Evolutionary conservation across 192 early-diverging fungal species (phyloP), one percentile per base, ranked within the genome.

Genomic region (Umbelopsis vinacea): DNA sequence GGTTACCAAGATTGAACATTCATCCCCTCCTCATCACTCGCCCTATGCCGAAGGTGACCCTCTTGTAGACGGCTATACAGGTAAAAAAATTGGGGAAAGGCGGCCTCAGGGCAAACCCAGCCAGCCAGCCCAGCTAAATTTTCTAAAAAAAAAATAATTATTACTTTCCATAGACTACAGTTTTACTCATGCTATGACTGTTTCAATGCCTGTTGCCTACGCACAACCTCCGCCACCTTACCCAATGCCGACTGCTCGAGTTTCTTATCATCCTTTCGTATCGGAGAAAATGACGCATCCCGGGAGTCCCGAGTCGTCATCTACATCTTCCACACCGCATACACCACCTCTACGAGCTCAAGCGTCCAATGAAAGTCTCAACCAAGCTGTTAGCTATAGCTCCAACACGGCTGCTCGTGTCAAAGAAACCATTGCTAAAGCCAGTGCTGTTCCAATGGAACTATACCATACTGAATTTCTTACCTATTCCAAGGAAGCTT

Each of bases 381-480:
- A 71, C 19, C 63, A 63, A 26, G 55, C 66, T 46, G 57, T 72
- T 52, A 33, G 70, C 48, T 67, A 71, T 19, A 69, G 63, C 17
- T 55, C 71, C 47, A 46, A 52, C 17, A 55, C 75, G 3, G 47
- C 60, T 26, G 67, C 71, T 33, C 68, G 60, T 24, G 67, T 80
- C 47, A 73, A 71, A 10, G 74, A 80, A 73, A 80, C 74, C 12
- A 80, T 80, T 38, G 78, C 78, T 17, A 76, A 80, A 70, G 78
- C 71, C 3, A 74, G 70, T 63, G 77, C 72, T 17, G 54, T 80
- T 6, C 78, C 78, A 11, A 66, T 70, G 68, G 74, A 75, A 54
- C 76, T 74, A 1, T 80, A 75, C 48, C 69, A 74, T n/a, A 74
- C 78, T 21, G 71, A 80, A 54, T 80, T 80, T 50, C 78, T 76